Conservation (phyloP, 2,329 filamentous ascomycete genomes). For the Aspergillus unguis region DNA sequence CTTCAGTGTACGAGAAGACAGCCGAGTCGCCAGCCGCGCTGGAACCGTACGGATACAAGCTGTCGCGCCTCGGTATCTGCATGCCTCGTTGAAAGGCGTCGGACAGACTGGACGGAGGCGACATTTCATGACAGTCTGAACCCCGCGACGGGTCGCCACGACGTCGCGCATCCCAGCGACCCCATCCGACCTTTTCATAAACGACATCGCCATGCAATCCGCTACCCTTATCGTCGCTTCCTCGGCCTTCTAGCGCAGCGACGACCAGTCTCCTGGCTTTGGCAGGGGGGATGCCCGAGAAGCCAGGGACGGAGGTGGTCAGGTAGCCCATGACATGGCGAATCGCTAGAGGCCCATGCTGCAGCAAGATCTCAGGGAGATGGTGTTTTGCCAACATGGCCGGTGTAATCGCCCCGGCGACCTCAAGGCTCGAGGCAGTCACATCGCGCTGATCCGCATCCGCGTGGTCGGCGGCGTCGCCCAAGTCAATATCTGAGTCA, state of each 20-base stretch:
- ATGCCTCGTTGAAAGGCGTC: slow-evolving; percentile 46
- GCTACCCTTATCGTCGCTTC: slow-evolving; percentile 51
- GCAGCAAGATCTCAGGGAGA: slow-evolving; percentile 83
- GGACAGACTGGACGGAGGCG: slow-evolving; percentile 52
- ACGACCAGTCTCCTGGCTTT: slow-evolving; percentile 91
- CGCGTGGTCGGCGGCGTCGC: slow-evolving; percentile 60
- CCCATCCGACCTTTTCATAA: slow-evolving; percentile 97
- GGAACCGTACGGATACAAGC: slow-evolving; percentile 49
- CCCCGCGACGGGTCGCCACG: slow-evolving; percentile 56
- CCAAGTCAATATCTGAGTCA: slow-evolving; percentile 84
- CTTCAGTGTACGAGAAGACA: slow-evolving; percentile 67
- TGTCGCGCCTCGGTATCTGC: slow-evolving; percentile 44
- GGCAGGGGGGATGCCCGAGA: slow-evolving; percentile 79
- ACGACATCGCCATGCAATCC: slow-evolving; percentile 56
- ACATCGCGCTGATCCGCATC: slow-evolving; percentile 43
- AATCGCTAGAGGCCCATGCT: slow-evolving; percentile 87
- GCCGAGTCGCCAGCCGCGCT: slow-evolving; percentile 69
- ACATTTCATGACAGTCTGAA: slow-evolving; percentile 32
- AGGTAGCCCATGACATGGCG: slow-evolving; percentile 93
- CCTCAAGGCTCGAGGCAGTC: slow-evolving; percentile 60
- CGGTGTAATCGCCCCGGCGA: slow-evolving; percentile 78
- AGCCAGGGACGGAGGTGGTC: slow-evolving; percentile 88
- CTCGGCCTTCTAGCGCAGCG: slow-evolving; percentile 80
- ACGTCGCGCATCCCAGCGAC: slow-evolving; percentile 83
- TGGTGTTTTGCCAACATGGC: slow-evolving; percentile 83